Percentiles rank a stretch among this genome's conserved stretches.
phyloP scores from a whole-genome alignment of 345 rosid genomes.

The Reutealis trisperma region DNA sequence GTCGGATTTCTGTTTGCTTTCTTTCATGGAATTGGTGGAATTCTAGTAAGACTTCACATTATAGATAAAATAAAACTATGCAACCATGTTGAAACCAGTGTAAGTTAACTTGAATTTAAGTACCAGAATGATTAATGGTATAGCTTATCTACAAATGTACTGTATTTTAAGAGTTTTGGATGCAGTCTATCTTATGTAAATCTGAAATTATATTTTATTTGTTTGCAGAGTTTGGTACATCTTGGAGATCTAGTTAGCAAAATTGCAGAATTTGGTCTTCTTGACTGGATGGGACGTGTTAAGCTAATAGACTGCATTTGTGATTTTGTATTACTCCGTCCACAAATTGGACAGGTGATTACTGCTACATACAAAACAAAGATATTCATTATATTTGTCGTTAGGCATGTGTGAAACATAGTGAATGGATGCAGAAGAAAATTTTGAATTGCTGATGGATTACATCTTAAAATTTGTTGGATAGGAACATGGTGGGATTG shows the following conservation, averaged over 20 bases:
- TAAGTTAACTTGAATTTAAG: neutral
- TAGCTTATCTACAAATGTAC: neutral
- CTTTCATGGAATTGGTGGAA: neutral
- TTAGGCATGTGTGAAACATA: neutral
- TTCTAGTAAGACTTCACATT: neutral
- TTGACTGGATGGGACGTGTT: conserved; percentile 85
- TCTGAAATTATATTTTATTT: conserved; percentile 6
- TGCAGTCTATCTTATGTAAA: neutral
- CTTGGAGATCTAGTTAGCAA: conserved; percentile 64
- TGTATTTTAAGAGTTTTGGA: neutral
- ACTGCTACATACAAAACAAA: neutral
- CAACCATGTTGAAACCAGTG: neutral
- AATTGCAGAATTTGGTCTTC: conserved; percentile 72
- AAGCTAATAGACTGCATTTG: conserved; percentile 74
- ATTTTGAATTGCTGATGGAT: conserved; percentile 1
- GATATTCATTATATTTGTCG: neutral
- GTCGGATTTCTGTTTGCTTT: neutral
- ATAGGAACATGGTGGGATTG: neutral
- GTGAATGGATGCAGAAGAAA: neutral
- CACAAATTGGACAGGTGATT: conserved; percentile 83
- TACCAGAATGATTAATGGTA: neutral
- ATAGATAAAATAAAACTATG: neutral
- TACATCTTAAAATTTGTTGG: neutral
- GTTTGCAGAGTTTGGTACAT: conserved; percentile 54
- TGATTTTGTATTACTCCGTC: conserved; percentile 62